Conservation (phyloP, 495 filamentous ascomycete genomes). For the Tuber brumale region DNA sequence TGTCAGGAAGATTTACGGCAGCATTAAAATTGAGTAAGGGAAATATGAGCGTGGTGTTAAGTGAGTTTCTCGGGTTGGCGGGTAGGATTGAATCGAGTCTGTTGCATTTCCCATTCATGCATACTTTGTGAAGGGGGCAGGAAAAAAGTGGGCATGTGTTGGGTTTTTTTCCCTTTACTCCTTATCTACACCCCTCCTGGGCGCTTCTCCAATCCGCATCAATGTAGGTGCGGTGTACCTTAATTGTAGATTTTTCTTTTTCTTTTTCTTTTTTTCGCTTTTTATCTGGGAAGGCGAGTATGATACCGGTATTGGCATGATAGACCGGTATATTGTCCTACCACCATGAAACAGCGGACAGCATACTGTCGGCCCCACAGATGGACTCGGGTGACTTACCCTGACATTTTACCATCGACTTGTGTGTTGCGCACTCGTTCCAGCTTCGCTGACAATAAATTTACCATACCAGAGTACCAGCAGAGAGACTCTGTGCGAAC, state of each 20-base stretch:
- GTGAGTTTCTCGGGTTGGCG: not conserved
- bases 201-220: not conserved
- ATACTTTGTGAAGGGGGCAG: constrained; percentile 1
- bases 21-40: constrained; percentile 85
- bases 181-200: not conserved
- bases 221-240: not conserved
- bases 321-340: not conserved
- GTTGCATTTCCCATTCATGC: constrained; percentile 5
- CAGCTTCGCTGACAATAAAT: too few relatives aligned
- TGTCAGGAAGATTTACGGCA: constrained; percentile 83
- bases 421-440: not conserved
- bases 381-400: not conserved
- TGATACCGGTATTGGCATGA: not conserved
- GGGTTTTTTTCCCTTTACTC: not conserved
- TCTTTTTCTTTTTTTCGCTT: not conserved
- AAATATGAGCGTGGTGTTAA: not conserved
- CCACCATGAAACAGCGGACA: too few relatives aligned
- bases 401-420: not conserved
- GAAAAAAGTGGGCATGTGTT: not conserved
- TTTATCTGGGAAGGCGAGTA: not conserved
- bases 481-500: not conserved
- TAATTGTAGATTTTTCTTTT: constrained; percentile 21
- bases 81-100: constrained; percentile 12
- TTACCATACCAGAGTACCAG: not conserved
- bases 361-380: not conserved